These are phyloP conservation scores for Houttuynia cordata DNA, from an alignment of 164 flowering plant genomes.

Conservation along the genomic window DNA sequence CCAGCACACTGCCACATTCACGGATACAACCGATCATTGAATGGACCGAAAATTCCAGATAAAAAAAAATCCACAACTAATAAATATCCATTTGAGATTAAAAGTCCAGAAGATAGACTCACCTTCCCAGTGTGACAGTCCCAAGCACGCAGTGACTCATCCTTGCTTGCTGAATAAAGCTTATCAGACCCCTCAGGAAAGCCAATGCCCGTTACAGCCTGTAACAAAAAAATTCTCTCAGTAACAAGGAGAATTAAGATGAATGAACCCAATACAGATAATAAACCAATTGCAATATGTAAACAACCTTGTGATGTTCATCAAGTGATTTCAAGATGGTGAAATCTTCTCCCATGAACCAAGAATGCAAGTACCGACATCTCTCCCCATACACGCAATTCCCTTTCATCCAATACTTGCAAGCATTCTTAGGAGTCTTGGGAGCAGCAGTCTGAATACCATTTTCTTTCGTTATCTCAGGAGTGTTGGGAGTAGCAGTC, in stretches of 20 bases:
- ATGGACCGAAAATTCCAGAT: background rate
- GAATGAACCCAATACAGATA: slow-evolving; percentile 1
- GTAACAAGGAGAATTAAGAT: background rate
- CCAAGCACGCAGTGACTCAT: slow-evolving; percentile 64
- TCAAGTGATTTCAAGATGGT: slow-evolving; percentile 59
- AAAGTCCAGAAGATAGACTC: background rate
- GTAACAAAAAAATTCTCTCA: slow-evolving; percentile 5
- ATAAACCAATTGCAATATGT: background rate
- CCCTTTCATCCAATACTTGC: slow-evolving; percentile 65
- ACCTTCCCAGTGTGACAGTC: slow-evolving; percentile 90
- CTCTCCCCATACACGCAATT: slow-evolving; percentile 56
- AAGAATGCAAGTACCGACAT: slow-evolving; percentile 65
- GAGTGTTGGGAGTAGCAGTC: slow-evolving; percentile 17
- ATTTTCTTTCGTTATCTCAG: slow-evolving; percentile 4
- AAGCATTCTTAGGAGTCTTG: slow-evolving; percentile 39
- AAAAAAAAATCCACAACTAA: background rate
- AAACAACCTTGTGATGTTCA: slow-evolving; percentile 70
- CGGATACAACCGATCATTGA: too few species aligned
- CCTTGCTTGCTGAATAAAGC: slow-evolving; percentile 68
- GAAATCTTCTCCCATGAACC: slow-evolving; percentile 59
- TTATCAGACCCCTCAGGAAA: slow-evolving; percentile 74
- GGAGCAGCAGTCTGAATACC: slow-evolving; percentile 6
- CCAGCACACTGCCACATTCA: slow-evolving; percentile 37
- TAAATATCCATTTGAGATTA: background rate
- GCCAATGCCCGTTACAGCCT: slow-evolving; percentile 70